Evolutionary conservation across 139 green algal genomes (phyloP), one percentile per base, ranked within the genome.

Genomic region (Haematococcus sp.): DNA sequence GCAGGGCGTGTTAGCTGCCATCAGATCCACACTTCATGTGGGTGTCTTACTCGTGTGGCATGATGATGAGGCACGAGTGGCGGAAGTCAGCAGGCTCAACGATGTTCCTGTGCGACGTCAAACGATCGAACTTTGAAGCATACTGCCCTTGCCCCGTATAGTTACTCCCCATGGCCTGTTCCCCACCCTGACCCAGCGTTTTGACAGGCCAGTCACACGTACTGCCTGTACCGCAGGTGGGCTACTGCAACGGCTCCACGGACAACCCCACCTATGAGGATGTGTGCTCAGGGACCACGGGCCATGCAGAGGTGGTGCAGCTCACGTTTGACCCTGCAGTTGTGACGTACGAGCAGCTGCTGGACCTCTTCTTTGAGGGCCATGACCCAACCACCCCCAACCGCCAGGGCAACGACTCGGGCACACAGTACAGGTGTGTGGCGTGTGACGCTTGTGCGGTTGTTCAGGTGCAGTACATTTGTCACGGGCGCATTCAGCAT

Each of bases 221-320:
- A n/a, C n/a, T n/a, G n/a, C n/a, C n/a, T n/a, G n/a, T n/a, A n/a
- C n/a, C n/a, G n/a, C 40, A 49, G 40, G 82, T 90, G 3, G 89
- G 90, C 9, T 94, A 94, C 79, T 92, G 81, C 43, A 75, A 74
- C 22, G 89, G 91, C 4, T 30, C 85, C 28, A 71, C 83, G 17
- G 55, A 73, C 1, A 76, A 82, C 40, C 92, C 93, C 23, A 90
- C 73, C 3, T 97, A 97, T 56, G 86, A 96, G 70, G 73, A 84
- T n/a, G 91, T 97, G 25, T 97, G 91, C 85, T 84, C 56, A n/a
- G 93, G 93, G 0, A 67, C 65, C 23, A 97, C 93, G 0, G 93
- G 93, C 1, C 92, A 97, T 63, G 81, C 89, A 15, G 93, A 97
- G 71, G 94, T 91, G 32, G 92, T 98, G 51, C 86, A 94, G 80